Percentiles rank a stretch among this genome's conserved stretches.
phyloP scores from a whole-genome alignment of 2,329 filamentous ascomycete genomes.

The Teratosphaeria destructans region DNA sequence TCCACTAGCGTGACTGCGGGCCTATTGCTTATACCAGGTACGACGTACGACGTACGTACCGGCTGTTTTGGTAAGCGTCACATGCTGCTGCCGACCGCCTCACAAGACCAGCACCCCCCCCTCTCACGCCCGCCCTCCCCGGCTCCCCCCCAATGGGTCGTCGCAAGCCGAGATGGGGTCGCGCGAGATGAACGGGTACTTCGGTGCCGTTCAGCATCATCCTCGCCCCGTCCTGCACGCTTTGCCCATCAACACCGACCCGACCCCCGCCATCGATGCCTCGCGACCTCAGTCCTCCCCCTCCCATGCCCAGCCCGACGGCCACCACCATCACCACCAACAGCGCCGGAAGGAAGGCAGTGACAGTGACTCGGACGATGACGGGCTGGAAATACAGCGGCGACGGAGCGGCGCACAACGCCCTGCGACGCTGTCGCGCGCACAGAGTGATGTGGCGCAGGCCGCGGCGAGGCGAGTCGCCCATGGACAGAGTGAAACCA shows the following conservation, averaged over 20 bases:
- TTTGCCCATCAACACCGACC: neutral
- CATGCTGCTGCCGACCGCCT: neutral
- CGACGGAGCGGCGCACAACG: constrained; percentile 40
- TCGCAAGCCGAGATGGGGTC: neutral
- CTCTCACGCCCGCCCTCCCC: neutral
- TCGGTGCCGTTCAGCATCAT: neutral
- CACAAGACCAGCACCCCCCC: neutral
- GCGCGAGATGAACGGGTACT: neutral
- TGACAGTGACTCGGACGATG: constrained; percentile 14
- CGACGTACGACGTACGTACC: too few relatives aligned
- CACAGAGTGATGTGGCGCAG: constrained; percentile 2
- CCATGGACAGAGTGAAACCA: constrained; percentile 5
- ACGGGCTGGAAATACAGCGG: constrained; percentile 44
- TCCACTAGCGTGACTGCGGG: too few relatives aligned
- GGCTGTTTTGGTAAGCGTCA: neutral
- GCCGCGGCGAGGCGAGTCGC: constrained; percentile 1
- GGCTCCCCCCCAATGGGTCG: neutral
- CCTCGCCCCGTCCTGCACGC: neutral
- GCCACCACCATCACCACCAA: constrained; percentile 4
- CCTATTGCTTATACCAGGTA: too few relatives aligned
- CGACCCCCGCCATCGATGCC: neutral
- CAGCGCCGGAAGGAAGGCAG: constrained; percentile 8
- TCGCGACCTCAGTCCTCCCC: neutral
- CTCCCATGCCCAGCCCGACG: neutral
- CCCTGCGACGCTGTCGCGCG: neutral